Evolutionary conservation across 2,329 filamentous ascomycete genomes (phyloP).

Genomic region (Xylaria arbuscula): DNA sequence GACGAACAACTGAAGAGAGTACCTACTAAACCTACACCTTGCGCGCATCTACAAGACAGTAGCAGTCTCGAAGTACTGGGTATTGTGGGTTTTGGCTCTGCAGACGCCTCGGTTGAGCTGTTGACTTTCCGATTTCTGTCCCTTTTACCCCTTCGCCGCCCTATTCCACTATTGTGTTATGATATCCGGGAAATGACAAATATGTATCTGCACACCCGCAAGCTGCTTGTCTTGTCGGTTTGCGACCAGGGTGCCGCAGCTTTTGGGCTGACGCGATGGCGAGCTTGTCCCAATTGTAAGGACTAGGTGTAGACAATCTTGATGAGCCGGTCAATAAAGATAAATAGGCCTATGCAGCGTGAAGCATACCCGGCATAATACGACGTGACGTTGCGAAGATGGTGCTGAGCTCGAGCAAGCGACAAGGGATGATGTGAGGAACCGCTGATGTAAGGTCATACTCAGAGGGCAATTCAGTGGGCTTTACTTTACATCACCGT

Average conservation of each 20-base stretch:
- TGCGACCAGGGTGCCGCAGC: slow-evolving; percentile 33
- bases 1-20: slow-evolving; percentile 1
- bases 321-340: slow-evolving; percentile 30
- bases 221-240: slow-evolving; percentile 17
- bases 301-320: slow-evolving; percentile 23
- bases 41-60: too few relatives aligned
- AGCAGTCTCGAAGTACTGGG: background rate
- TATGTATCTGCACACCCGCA: slow-evolving; percentile 35
- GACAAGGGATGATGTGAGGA: slow-evolving; percentile 23
- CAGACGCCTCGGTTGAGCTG: slow-evolving; percentile 31
- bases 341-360: slow-evolving; percentile 27
- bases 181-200: slow-evolving; percentile 42
- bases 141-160: slow-evolving; percentile 24
- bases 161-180: slow-evolving; percentile 37
- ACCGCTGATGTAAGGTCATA: slow-evolving; percentile 11
- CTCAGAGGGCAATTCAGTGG: background rate
- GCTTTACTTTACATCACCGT: background rate
- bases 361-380: slow-evolving; percentile 35
- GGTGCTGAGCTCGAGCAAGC: slow-evolving; percentile 21
- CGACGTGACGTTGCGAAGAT: slow-evolving; percentile 37
- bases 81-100: slow-evolving; percentile 29
- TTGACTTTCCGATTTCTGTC: slow-evolving; percentile 34
- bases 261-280: slow-evolving; percentile 31
- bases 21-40: slow-evolving; percentile 15
- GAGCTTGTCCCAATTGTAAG: slow-evolving; percentile 25